Percentiles rank a stretch among this genome's conserved stretches.
phyloP scores from a whole-genome alignment of 2,329 filamentous ascomycete species.

The Penicillium sp. region DNA sequence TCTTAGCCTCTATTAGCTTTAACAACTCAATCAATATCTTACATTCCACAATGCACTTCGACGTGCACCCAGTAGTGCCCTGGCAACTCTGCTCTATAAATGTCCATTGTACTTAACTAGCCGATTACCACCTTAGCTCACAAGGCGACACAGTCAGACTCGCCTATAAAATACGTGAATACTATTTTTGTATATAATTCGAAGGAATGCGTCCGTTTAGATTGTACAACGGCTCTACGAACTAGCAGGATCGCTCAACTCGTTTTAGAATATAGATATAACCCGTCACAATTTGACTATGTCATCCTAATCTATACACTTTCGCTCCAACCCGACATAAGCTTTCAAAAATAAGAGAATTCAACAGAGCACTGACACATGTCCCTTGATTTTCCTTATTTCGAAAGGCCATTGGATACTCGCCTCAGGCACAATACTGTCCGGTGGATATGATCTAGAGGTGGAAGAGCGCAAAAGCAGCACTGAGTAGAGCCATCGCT shows the following conservation, averaged over 20 bases:
- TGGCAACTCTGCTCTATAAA: too few species aligned
- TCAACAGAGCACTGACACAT: too few species aligned
- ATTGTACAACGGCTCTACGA: neutral
- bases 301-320: neutral
- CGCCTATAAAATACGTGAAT: too few species aligned
- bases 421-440: neutral
- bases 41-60: too few species aligned
- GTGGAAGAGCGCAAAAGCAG: slow-evolving; percentile 3
- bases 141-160: too few species aligned
- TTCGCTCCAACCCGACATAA: neutral
- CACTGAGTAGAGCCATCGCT: slow-evolving; percentile 2
- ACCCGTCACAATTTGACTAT: neutral
- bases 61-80: too few species aligned
- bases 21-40: too few species aligned
- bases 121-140: too few species aligned
- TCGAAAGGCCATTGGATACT: neutral
- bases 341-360: neutral
- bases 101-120: too few species aligned
- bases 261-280: neutral
- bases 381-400: neutral
- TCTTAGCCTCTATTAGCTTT: too few species aligned
- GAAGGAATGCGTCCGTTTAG: too few species aligned
- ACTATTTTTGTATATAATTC: too few species aligned
- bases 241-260: neutral
- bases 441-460: neutral